Evolutionary conservation across 257 asterid species (phyloP).

Genomic region (Craterostigma plantagineum): DNA sequence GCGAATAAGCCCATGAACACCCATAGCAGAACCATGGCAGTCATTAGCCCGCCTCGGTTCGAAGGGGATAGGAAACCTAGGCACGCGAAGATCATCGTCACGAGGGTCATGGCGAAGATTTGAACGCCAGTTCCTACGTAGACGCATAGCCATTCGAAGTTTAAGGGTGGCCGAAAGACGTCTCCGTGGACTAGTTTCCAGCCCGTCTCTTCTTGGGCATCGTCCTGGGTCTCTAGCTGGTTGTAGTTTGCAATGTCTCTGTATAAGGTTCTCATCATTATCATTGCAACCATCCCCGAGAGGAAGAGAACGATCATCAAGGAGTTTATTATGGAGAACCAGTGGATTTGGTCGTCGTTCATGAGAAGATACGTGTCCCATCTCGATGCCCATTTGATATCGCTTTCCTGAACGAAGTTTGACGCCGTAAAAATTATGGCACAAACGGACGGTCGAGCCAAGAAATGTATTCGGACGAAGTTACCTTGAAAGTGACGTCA

Average conservation of each 20-base stretch:
- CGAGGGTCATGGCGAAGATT: slow-evolving; percentile 68
- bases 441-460: no score
- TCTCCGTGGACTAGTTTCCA: slow-evolving; percentile 22
- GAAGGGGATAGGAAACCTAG: slow-evolving; percentile 85
- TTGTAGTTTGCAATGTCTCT: slow-evolving; percentile 80
- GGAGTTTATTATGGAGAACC: slow-evolving; percentile 89
- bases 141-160: slow-evolving; percentile 62
- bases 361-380: slow-evolving; percentile 92
- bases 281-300: slow-evolving; percentile 95
- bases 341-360: slow-evolving; percentile 88
- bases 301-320: slow-evolving; percentile 88
- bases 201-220: slow-evolving; percentile 87
- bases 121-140: slow-evolving; percentile 81
- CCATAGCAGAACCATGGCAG: slow-evolving; percentile 89
- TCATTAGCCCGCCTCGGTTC: slow-evolving; percentile 81
- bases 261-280: slow-evolving; percentile 86
- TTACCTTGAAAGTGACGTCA: slow-evolving; percentile 56
- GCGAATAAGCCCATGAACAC: slow-evolving; percentile 83
- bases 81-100: slow-evolving; percentile 69
- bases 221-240: slow-evolving; percentile 82
- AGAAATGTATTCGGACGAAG: no score
- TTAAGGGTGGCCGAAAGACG: slow-evolving; percentile 49
- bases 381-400: slow-evolving; percentile 81
- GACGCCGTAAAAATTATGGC: no score
- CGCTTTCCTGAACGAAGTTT: slow-evolving; percentile 43